phyloP scores from a whole-genome alignment of 2,329 filamentous ascomycete species.

The Apiospora saccharicola region DNA sequence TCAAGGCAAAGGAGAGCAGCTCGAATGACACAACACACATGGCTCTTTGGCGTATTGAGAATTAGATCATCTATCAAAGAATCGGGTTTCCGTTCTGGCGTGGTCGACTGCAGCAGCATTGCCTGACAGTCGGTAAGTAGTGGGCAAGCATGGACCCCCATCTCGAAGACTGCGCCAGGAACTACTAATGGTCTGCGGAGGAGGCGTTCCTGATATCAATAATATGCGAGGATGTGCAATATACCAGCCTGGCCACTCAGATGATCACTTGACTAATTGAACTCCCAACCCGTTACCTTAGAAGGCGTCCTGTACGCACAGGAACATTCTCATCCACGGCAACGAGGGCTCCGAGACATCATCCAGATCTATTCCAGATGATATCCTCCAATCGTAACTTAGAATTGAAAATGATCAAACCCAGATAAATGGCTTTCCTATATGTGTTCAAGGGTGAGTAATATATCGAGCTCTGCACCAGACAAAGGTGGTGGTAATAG shows the following conservation, averaged over 20 bases:
- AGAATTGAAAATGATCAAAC: background rate
- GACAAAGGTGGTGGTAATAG: background rate
- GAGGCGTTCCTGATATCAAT: background rate
- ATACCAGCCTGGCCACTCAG: constrained; percentile 11
- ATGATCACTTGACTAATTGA: background rate
- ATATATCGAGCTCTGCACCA: background rate
- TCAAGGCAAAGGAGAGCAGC: background rate
- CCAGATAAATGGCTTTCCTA: background rate
- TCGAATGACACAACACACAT: background rate
- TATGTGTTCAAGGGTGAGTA: background rate
- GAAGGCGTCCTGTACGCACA: background rate
- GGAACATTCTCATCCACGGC: constrained; percentile 7
- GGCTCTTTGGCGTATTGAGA: background rate
- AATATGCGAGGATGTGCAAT: background rate
- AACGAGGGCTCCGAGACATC: constrained; percentile 12
- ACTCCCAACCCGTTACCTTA: background rate
- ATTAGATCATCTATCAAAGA: background rate
- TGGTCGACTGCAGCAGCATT: background rate
- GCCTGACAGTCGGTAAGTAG: background rate
- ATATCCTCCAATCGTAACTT: constrained; percentile 4
- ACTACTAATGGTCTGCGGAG: background rate
- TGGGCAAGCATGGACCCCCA: background rate
- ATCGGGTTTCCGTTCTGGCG: background rate
- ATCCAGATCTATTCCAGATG: background rate
- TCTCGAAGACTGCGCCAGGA: background rate